These are phyloP conservation scores for Mycosphaerella arachidis DNA, from an alignment of 2,329 filamentous ascomycete species.

Conservation along the genomic window DNA sequence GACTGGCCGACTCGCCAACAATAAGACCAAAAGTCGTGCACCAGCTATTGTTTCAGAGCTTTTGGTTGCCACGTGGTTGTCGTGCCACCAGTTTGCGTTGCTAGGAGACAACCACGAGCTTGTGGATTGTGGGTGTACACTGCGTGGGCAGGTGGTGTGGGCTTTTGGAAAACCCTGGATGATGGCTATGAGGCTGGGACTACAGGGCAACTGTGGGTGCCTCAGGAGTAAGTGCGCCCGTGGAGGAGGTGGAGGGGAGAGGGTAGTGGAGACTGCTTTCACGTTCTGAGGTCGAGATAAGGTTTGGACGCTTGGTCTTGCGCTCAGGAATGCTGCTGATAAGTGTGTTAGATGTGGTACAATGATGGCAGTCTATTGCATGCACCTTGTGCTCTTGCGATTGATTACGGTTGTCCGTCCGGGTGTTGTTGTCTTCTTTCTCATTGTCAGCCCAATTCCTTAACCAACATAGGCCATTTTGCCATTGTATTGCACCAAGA, in stretches of 20 bases:
- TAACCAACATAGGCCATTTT: neutral
- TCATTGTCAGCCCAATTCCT: neutral
- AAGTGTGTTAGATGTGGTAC: neutral
- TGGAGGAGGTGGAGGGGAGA: neutral
- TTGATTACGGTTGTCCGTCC: neutral
- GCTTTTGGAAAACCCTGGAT: neutral
- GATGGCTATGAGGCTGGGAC: neutral
- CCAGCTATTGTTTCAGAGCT: neutral
- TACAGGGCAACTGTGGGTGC: neutral
- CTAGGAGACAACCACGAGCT: neutral
- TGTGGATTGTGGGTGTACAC: neutral
- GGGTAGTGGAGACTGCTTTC: neutral
- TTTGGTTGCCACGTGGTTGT: neutral
- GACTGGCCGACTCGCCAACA: neutral
- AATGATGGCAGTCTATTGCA: neutral
- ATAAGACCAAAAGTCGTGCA: neutral
- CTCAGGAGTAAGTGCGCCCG: neutral
- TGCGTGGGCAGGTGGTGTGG: neutral
- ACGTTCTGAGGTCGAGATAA: neutral
- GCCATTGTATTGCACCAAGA: neutral
- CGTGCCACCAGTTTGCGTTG: neutral
- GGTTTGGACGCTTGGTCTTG: neutral
- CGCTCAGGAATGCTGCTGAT: neutral
- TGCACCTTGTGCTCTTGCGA: neutral
- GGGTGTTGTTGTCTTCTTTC: neutral